Conservation (phyloP, 169 alveolate species). For the Cryptosporidium sp. region DNA sequence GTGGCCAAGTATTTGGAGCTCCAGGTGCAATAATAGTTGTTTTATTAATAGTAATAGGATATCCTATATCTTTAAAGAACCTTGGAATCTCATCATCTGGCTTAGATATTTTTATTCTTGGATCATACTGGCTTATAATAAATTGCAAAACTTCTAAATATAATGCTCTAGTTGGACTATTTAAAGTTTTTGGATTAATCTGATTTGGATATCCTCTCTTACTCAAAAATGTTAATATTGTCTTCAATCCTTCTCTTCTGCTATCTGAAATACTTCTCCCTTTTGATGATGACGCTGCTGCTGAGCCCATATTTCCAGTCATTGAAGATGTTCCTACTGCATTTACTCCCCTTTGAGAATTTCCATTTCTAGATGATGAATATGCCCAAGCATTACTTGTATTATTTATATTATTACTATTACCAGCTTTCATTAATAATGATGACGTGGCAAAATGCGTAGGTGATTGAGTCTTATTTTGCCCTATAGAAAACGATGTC, state of each 20-base stretch:
- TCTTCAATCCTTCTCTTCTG: constrained; percentile 65
- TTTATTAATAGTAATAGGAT: constrained; percentile 83
- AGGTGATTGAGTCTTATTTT: constrained; percentile 53
- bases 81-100: constrained; percentile 76
- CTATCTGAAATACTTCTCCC: constrained; percentile 37
- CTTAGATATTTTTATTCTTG: constrained; percentile 51
- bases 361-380: constrained; percentile 58
- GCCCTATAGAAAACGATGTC: constrained; percentile 25
- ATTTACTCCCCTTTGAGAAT: constrained; percentile 23
- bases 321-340: constrained; percentile 6
- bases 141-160: constrained; percentile 65
- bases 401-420: neutral
- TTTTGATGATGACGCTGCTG: constrained; percentile 45
- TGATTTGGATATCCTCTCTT: constrained; percentile 69
- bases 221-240: constrained; percentile 70
- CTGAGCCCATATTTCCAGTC: constrained; percentile 3
- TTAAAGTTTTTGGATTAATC: constrained; percentile 65
- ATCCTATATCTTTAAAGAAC: constrained; percentile 82
- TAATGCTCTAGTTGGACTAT: constrained; percentile 64
- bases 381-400: neutral
- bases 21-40: constrained; percentile 86
- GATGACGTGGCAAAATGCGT: constrained; percentile 72
- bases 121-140: constrained; percentile 52
- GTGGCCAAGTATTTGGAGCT: constrained; percentile 85
- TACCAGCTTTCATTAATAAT: constrained; percentile 4